phyloP scores from a whole-genome alignment of 371 early-diverging fungal genomes.

The Lichtheimia ramosa region DNA sequence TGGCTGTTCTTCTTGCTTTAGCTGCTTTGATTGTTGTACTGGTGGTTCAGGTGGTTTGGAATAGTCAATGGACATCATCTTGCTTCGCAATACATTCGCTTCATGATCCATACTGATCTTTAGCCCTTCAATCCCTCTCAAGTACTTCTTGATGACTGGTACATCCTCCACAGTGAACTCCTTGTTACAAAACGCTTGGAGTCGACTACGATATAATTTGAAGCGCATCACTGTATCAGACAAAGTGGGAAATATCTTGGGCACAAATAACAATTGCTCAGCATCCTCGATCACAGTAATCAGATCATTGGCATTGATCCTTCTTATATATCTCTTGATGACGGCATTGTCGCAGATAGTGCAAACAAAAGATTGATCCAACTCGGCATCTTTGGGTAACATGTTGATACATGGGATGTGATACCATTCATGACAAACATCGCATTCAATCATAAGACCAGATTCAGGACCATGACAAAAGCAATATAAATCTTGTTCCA shows the following conservation, averaged over 20 bases:
- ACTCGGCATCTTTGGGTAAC: constrained; percentile 55
- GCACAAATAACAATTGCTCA: constrained; percentile 48
- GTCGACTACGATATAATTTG: constrained; percentile 26
- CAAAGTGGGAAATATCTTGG: constrained; percentile 56
- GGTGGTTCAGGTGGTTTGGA: no score
- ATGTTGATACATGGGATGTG: constrained; percentile 72
- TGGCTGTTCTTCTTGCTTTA: no score
- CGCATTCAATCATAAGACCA: constrained; percentile 81
- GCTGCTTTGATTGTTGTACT: no score
- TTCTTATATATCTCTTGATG: constrained; percentile 33
- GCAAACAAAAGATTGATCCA: constrained; percentile 63
- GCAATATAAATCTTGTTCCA: constrained; percentile 41
- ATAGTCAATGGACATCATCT: constrained; percentile 18
- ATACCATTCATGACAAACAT: constrained; percentile 78
- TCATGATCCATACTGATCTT: constrained; percentile 48
- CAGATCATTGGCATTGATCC: constrained; percentile 47
- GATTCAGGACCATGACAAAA: constrained; percentile 60
- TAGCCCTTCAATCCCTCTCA: constrained; percentile 63
- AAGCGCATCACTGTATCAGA: constrained; percentile 45
- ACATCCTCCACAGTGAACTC: constrained; percentile 28
- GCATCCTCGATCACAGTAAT: constrained; percentile 40
- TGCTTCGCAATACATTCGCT: constrained; percentile 43
- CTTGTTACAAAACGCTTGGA: constrained; percentile 36
- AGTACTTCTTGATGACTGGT: constrained; percentile 34
- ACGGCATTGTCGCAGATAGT: constrained; percentile 59